Conservation (phyloP, 2,329 filamentous ascomycete genomes). For the Nemania sp. region DNA sequence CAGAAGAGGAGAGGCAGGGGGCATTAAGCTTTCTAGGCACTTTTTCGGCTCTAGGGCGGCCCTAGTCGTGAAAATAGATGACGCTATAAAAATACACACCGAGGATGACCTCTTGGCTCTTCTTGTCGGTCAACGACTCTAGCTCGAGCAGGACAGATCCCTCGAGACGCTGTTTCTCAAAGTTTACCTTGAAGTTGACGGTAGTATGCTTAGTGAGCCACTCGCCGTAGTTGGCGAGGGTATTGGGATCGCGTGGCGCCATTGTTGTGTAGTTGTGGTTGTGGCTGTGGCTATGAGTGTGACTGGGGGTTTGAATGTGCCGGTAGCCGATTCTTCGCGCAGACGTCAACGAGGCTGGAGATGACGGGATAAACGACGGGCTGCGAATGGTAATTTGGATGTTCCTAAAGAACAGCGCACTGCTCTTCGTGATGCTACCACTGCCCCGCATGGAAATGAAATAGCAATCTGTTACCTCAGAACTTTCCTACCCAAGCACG, state of each 20-base stretch:
- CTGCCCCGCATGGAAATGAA: slow-evolving; percentile 46
- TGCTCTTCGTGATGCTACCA: slow-evolving; percentile 46
- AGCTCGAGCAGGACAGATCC: slow-evolving; percentile 83
- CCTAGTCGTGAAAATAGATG: background rate
- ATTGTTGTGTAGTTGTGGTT: slow-evolving; percentile 46
- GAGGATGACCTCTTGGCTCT: slow-evolving; percentile 82
- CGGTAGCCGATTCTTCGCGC: slow-evolving; percentile 37
- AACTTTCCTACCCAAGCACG: slow-evolving; percentile 7
- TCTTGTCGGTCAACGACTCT: slow-evolving; percentile 78
- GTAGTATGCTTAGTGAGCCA: slow-evolving; percentile 88
- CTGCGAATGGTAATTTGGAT: slow-evolving; percentile 48
- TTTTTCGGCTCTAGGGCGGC: background rate
- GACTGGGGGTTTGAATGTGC: background rate
- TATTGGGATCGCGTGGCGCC: slow-evolving; percentile 81
- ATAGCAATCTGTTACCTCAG: slow-evolving; percentile 24
- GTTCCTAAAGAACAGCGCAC: slow-evolving; percentile 47
- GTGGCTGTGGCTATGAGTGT: slow-evolving; percentile 10
- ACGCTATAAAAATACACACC: slow-evolving; percentile 21
- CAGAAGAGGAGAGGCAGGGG: background rate
- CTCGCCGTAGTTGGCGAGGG: slow-evolving; percentile 89
- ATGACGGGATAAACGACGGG: slow-evolving; percentile 35
- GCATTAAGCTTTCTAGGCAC: background rate
- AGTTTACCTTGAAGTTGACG: slow-evolving; percentile 85
- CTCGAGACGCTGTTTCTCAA: slow-evolving; percentile 79
- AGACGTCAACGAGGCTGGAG: slow-evolving; percentile 31